phyloP scores from a whole-genome alignment of 805 yeast species.

The Suhomyces xylopsoci region DNA sequence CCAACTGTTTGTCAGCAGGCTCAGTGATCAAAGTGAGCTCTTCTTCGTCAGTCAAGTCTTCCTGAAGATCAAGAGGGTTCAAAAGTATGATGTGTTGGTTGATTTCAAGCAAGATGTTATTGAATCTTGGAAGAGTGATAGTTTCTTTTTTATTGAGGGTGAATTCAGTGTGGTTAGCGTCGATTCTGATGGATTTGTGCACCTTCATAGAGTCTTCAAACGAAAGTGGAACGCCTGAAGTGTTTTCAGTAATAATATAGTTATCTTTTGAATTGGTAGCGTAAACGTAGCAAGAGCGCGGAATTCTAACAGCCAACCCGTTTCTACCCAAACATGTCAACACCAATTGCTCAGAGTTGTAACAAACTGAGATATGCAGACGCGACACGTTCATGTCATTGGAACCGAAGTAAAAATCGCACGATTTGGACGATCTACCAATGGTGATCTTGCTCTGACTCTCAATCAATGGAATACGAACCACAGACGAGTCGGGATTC shows the following conservation, averaged over 20 bases:
- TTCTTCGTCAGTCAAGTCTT: constrained; percentile 47
- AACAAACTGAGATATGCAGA: constrained; percentile 55
- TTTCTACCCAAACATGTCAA: constrained; percentile 79
- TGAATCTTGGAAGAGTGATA: constrained; percentile 58
- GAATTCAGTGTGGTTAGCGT: constrained; percentile 48
- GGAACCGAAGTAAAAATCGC: constrained; percentile 48
- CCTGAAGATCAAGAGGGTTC: constrained; percentile 46
- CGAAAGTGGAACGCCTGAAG: constrained; percentile 19
- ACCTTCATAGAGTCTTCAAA: constrained; percentile 12
- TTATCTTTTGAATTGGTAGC: constrained; percentile 18
- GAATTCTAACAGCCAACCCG: constrained; percentile 69
- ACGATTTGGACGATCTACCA: constrained; percentile 67
- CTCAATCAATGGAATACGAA: constrained; percentile 40
- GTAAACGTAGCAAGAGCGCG: constrained; percentile 40
- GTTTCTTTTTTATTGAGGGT: constrained; percentile 61
- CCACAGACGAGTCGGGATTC: constrained; percentile 29
- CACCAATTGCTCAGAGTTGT: constrained; percentile 41
- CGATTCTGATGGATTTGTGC: constrained; percentile 40
- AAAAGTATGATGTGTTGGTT: constrained; percentile 60
- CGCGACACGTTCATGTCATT: constrained; percentile 62
- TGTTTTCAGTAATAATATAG: constrained; percentile 20
- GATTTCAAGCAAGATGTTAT: constrained; percentile 64
- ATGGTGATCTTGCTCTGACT: constrained; percentile 40
- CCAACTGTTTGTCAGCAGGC: not conserved
- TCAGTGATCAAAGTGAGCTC: constrained; percentile 7